Percentiles rank a stretch among this genome's conserved stretches.
Conservation (phyloP, 805 yeast genomes). For the Grigorovia humatica region DNA sequence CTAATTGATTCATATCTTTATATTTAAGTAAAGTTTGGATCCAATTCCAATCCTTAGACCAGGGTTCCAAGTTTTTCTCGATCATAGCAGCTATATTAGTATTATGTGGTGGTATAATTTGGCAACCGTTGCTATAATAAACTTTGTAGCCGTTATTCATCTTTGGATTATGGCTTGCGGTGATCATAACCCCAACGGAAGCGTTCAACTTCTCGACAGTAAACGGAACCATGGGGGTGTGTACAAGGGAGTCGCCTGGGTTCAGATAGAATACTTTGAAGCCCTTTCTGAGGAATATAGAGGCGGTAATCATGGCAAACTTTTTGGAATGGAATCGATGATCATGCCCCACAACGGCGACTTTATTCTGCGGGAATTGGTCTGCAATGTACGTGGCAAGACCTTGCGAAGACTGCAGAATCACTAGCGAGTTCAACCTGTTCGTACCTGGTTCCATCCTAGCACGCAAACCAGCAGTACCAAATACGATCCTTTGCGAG, state of each 20-base stretch:
- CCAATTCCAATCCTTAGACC: constrained; percentile 43
- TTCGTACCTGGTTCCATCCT: constrained; percentile 85
- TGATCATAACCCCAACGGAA: constrained; percentile 82
- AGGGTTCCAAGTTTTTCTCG: constrained; percentile 48
- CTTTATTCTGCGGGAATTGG: constrained; percentile 20
- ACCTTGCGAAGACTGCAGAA: constrained; percentile 85
- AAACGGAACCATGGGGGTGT: constrained; percentile 91
- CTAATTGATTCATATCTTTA: constrained; percentile 21
- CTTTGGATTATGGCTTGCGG: constrained; percentile 82
- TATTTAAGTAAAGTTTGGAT: constrained; percentile 29
- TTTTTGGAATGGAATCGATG: constrained; percentile 73
- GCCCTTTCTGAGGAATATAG: constrained; percentile 59
- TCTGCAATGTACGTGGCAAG: constrained; percentile 41
- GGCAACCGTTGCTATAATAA: constrained; percentile 89
- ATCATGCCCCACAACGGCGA: constrained; percentile 76
- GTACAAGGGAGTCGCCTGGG: constrained; percentile 34
- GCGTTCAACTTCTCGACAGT: constrained; percentile 55
- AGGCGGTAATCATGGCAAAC: constrained; percentile 72
- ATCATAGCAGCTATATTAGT: constrained; percentile 56
- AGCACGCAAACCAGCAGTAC: constrained; percentile 88
- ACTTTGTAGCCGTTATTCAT: constrained; percentile 91
- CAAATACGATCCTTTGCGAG: constrained; percentile 60
- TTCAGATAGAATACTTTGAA: constrained; percentile 55
- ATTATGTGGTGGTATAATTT: constrained; percentile 90
- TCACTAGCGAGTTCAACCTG: constrained; percentile 81